Evolutionary conservation across 345 rosid genomes (phyloP).

Genomic region (Turritis glabra): DNA sequence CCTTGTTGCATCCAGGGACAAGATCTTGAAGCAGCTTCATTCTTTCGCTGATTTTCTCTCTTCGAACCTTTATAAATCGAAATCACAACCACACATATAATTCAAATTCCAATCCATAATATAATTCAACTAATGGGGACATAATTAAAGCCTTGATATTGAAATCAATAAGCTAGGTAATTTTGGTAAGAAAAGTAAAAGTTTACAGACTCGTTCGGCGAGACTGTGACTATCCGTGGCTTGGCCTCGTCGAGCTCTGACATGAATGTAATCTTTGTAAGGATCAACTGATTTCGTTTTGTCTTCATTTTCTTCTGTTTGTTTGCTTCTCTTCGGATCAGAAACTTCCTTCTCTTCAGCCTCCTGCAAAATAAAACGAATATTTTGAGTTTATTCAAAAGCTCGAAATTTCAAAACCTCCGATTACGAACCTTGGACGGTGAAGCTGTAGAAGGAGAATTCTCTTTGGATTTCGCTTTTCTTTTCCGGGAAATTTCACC

Average conservation of each 20-base stretch:
- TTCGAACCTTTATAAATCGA: constrained; percentile 55
- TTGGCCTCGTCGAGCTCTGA: constrained; percentile 90
- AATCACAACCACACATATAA: not conserved
- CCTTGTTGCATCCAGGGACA: constrained; percentile 98
- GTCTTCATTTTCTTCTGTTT: constrained; percentile 37
- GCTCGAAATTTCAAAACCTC: not conserved
- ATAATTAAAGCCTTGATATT: not conserved
- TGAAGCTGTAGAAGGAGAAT: constrained; percentile 31
- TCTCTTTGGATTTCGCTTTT: constrained; percentile 52
- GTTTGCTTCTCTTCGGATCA: constrained; percentile 40
- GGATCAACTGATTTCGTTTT: constrained; percentile 48
- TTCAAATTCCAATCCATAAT: not conserved
- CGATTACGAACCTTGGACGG: constrained; percentile 36
- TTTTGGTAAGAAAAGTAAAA: not conserved
- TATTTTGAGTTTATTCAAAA: not conserved
- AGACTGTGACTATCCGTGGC: constrained; percentile 97
- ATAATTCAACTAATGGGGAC: not conserved
- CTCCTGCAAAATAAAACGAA: constrained; percentile 32
- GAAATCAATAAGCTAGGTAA: not conserved
- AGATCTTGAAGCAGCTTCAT: constrained; percentile 98
- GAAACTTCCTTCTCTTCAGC: constrained; percentile 44
- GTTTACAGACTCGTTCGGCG: constrained; percentile 78
- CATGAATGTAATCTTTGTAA: constrained; percentile 80
- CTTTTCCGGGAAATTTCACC: constrained; percentile 64
- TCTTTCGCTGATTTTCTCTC: constrained; percentile 96